phyloP scores from a whole-genome alignment of 106 monocot genomes.

The Dioscorea alata region DNA sequence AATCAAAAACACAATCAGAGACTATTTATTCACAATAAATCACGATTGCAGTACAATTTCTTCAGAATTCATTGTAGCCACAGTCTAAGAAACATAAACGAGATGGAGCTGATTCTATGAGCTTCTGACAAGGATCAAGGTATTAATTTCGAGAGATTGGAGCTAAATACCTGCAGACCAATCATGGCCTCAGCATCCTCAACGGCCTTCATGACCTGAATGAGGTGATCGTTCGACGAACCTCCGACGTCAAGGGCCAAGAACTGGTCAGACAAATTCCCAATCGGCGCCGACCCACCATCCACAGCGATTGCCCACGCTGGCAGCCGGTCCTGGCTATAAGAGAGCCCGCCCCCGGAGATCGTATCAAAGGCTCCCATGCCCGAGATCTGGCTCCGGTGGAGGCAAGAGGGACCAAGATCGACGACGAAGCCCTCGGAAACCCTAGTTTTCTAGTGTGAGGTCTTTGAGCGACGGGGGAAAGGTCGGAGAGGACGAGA shows the following conservation, averaged over 20 bases:
- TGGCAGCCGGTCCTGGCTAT: neutral
- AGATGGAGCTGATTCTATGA: neutral
- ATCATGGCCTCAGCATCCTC: constrained; percentile 7
- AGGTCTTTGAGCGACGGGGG: too few relatives aligned
- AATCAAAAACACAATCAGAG: too few relatives aligned
- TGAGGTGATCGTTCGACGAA: neutral
- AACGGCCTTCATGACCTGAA: constrained; percentile 8
- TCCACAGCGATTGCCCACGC: neutral
- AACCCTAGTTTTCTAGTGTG: too few relatives aligned
- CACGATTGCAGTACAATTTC: too few relatives aligned
- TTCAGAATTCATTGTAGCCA: neutral
- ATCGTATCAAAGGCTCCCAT: neutral
- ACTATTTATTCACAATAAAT: too few relatives aligned
- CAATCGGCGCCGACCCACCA: neutral
- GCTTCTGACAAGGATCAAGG: neutral
- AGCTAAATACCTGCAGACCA: neutral
- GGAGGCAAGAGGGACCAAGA: too few relatives aligned
- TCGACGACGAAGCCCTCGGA: too few relatives aligned
- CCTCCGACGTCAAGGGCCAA: neutral
- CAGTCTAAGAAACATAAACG: neutral
- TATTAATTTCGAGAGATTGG: neutral
- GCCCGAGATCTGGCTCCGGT: neutral
- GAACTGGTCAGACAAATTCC: neutral
- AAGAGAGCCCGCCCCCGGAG: neutral
- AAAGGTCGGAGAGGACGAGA: too few relatives aligned